Base-by-base conservation (phyloP, 192 early-diverging fungal species). In the Linnemannia hyalina region DNA sequence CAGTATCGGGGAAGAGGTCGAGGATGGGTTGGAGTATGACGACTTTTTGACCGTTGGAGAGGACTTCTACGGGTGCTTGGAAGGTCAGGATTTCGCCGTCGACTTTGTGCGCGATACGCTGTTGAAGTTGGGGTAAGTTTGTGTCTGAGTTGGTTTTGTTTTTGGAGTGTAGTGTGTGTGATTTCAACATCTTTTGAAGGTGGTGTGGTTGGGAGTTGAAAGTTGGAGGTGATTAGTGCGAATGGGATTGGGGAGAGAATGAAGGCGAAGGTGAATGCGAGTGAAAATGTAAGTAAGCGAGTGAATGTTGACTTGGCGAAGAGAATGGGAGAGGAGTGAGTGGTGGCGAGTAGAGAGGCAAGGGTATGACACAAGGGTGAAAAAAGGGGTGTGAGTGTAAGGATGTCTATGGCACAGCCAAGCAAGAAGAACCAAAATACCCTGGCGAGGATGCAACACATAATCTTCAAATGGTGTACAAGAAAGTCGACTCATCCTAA, bases 1-100 rank as follows among this genome's bases (percentile, higher is more conserved):
- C 70, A 11, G 81, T 73, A 15, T 63, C 69, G n/a, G 81, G 81
- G 44, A 82, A 77, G 65, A 82, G 22, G 57, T 82, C 75, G 7
- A 82, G 74, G 22, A 82, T 54, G 16, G 68, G 75, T 41, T 82
- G 68, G 4, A 82, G 69, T 75, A 73, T 29, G 32, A 82, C 81
- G n/a, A 82, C 60, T 23, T 65, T 65, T 6, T 65, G 9, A 3
- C 60, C 60, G 11, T 65, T 65, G 13, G 1, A 9, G 29, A 65
- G 60, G 29, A 65, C 60, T 15, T 65, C 29, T 6, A 65, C 60
- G 10, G 60, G 60, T 32, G 29, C 60, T 13, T 65, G 60, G 60
- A 65, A 65, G 60, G 60, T 65, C 3, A 65, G n/a, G 29, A 65
- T 65, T 29, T 65, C 60, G 0, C 60, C 60, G 29, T 65, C 60